Percentiles rank a stretch among this genome's conserved stretches.
phyloP scores from a whole-genome alignment of 768 basidiomycete species.

The Boletus rubescentipes region DNA sequence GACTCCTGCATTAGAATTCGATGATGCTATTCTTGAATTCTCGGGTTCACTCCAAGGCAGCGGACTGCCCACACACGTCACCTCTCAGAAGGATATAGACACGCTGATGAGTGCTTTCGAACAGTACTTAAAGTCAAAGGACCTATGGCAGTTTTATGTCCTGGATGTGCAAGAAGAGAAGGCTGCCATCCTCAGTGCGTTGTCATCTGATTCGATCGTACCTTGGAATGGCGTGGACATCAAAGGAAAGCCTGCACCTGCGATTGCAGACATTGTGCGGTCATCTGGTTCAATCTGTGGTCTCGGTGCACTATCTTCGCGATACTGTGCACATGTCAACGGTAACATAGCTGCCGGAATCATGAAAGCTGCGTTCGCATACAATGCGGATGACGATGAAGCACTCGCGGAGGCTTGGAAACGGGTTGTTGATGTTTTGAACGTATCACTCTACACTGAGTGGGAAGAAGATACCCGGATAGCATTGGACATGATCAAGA shows the following conservation, averaged over 20 bases:
- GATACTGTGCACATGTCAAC: constrained; percentile 68
- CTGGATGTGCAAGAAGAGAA: constrained; percentile 69
- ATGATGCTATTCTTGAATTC: constrained; percentile 81
- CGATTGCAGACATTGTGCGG: constrained; percentile 66
- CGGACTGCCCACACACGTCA: constrained; percentile 71
- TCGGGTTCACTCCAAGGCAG: constrained; percentile 61
- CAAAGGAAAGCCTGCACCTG: constrained; percentile 54
- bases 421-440: constrained; percentile 79
- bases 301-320: constrained; percentile 57
- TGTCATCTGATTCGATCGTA: constrained; percentile 36
- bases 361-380: constrained; percentile 62
- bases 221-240: constrained; percentile 65
- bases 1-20: constrained; percentile 88
- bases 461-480: constrained; percentile 81
- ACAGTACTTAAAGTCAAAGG: constrained; percentile 56
- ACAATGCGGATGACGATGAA: constrained; percentile 44
- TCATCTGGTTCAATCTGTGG: constrained; percentile 54
- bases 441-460: constrained; percentile 83
- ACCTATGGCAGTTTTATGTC: constrained; percentile 95
- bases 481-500: constrained; percentile 72
- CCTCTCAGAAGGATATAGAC: constrained; percentile 66
- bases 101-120: constrained; percentile 63
- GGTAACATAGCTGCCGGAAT: constrained; percentile 69
- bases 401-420: constrained; percentile 72
- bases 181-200: constrained; percentile 44